Evolutionary conservation across 129 eudicot genomes (phyloP).

Genomic region (Dittrichia graveolens): DNA sequence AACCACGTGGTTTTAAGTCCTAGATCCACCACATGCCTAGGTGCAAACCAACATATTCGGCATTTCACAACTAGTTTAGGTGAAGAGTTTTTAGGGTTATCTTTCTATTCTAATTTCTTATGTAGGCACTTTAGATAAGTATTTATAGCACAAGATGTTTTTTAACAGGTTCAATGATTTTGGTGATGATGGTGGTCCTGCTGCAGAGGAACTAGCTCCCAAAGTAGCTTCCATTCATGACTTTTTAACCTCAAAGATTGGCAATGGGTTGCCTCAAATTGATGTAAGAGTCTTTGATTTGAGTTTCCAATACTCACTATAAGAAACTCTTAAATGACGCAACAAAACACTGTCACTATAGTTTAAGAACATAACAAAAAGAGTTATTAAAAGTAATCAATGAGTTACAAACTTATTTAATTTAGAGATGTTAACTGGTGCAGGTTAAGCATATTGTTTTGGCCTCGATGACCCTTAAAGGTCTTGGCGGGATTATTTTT

Average conservation of each 20-base stretch:
- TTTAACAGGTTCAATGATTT: conserved; percentile 71
- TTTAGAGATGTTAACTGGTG: background rate
- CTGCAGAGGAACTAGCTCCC: conserved; percentile 59
- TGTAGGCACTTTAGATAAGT: too few relatives aligned
- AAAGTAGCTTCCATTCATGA: conserved; percentile 46
- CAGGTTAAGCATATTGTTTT: conserved; percentile 67
- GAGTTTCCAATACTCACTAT: background rate
- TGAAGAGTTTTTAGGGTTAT: background rate
- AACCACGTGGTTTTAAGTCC: background rate
- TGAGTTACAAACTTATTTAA: too few relatives aligned
- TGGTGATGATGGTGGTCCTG: conserved; percentile 78
- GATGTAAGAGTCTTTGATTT: conserved; percentile 45
- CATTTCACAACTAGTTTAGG: background rate
- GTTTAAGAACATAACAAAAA: too few relatives aligned
- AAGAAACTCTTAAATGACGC: background rate
- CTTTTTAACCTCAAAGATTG: conserved; percentile 43
- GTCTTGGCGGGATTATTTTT: conserved; percentile 72
- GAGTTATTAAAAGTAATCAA: too few relatives aligned
- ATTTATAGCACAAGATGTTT: background rate
- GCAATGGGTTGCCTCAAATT: conserved; percentile 38
- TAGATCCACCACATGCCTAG: background rate
- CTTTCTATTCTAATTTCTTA: background rate
- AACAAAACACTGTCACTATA: background rate
- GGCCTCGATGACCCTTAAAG: conserved; percentile 51
- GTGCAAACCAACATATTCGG: background rate